Percentiles rank a stretch among this genome's conserved stretches.
phyloP scores from a whole-genome alignment of 2,329 filamentous ascomycete species.

The Xylaria sp. region DNA sequence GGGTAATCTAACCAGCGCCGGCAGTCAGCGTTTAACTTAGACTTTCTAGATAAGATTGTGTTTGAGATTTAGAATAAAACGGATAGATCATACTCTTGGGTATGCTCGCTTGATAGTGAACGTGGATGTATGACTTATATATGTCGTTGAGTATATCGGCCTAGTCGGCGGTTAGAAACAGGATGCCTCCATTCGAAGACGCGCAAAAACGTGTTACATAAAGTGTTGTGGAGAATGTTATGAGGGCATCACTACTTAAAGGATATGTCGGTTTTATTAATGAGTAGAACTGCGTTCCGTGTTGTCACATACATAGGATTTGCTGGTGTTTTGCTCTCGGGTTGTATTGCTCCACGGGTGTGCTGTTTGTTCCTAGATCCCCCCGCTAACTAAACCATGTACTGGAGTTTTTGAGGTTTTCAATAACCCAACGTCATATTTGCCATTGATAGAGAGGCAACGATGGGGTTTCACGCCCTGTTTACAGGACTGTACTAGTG shows the following conservation, averaged over 20 bases:
- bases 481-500: no score
- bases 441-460: no score
- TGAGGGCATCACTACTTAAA: constrained; percentile 38
- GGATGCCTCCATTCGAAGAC: constrained; percentile 28
- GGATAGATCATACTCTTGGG: no score
- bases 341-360: constrained; percentile 34
- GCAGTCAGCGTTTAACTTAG: no score
- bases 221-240: constrained; percentile 26
- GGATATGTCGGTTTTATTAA: constrained; percentile 40
- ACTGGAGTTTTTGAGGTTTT: constrained; percentile 39
- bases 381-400: constrained; percentile 38
- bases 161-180: constrained; percentile 31
- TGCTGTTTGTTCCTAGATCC: constrained; percentile 35
- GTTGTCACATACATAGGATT: constrained; percentile 43
- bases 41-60: no score
- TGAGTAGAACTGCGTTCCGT: constrained; percentile 43
- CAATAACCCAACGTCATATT: no score
- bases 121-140: constrained; percentile 30
- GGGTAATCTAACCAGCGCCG: no score
- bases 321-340: constrained; percentile 10
- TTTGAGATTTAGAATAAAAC: no score
- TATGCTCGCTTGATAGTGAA: constrained; percentile 21
- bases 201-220: constrained; percentile 31
- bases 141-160: constrained; percentile 27
- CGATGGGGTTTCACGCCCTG: no score